A percentile compares a stretch with the other conserved stretches of the same genome.
Evolutionary conservation across 179 eudicot genomes (phyloP).

Genomic region (Silene noctiflora): DNA sequence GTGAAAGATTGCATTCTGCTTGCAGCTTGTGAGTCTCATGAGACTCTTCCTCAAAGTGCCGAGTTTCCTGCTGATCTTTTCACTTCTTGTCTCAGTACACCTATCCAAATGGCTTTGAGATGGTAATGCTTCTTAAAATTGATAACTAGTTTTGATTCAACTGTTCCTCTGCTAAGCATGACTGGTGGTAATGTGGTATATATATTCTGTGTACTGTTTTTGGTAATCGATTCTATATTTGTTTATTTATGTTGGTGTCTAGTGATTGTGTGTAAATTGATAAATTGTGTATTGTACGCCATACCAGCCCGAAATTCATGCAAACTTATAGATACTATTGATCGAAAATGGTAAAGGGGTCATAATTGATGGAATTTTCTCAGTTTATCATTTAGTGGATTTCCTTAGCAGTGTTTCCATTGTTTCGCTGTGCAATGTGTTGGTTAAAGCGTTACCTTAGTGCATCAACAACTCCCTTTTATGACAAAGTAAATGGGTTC

Average conservation of each 20-base stretch:
- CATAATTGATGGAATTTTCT: neutral
- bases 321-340: neutral
- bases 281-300: neutral
- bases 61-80: slow-evolving; percentile 97
- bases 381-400: neutral
- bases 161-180: neutral
- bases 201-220: neutral
- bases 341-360: neutral
- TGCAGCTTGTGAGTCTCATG: slow-evolving; percentile 98
- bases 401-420: neutral
- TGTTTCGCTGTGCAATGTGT: neutral
- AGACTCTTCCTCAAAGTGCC: slow-evolving; percentile 92
- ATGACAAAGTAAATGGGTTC: too few species aligned
- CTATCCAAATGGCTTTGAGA: slow-evolving; percentile 95
- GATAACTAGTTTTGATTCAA: neutral
- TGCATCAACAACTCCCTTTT: too few species aligned
- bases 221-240: neutral
- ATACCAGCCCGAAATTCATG: neutral
- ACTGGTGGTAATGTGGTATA: neutral
- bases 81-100: slow-evolving; percentile 96
- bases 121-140: slow-evolving; percentile 43
- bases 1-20: slow-evolving; percentile 83
- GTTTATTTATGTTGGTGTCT: neutral
- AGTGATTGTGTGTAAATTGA: neutral
- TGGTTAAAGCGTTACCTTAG: too few species aligned